Evolutionary conservation across 1,284 basidiomycete species (phyloP), one percentile per base, ranked within the genome.

Genomic region (Sporisorium scitamineum): DNA sequence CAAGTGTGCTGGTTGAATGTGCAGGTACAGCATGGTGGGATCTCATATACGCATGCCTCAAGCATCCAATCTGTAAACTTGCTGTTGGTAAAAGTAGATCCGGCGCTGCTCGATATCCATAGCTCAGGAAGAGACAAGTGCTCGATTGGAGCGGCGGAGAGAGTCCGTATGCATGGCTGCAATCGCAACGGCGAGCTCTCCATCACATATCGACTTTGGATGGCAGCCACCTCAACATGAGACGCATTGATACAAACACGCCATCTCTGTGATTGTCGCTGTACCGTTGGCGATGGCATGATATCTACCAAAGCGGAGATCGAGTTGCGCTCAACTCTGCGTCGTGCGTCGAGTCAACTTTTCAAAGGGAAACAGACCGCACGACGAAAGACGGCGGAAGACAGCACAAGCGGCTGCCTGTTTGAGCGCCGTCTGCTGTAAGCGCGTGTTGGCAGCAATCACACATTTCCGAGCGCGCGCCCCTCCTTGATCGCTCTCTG

Each of bases 41-140:
- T 20, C 29, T 16, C 26, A 8, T 6, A 50, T 27, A 50, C 48
- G 29, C 48, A 50, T 50, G 48, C 29, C 48, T 50, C 48, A n/a
- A 29, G 14, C 16, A 48, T 29, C 27, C 47, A n/a, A 18, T 16
- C 16, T 26, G 44, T 45, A 13, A 22, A 41, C 2, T 41, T 13
- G 13, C 37, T n/a, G n/a, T n/a, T n/a, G 39, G 39, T 1, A 41
- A n/a, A 41, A 6, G 39, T n/a, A n/a, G 3, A 41, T 41, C 39
- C 39, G 39, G 39, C 41, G 41, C n/a, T 42, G 9, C 41, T 42
- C 41, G 41, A 42, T 41, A 2, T 42, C 41, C n/a, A 20, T 8
- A 20, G 41, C 41, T 6, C 39, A 42, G 18, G 18, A n/a, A 26
- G 24, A 13, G 34, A 34, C 10, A 34, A 34, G 34, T 13, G 34